Conservation (phyloP, 1,139 yeast genomes). For the Geotrichum fermentans region DNA sequence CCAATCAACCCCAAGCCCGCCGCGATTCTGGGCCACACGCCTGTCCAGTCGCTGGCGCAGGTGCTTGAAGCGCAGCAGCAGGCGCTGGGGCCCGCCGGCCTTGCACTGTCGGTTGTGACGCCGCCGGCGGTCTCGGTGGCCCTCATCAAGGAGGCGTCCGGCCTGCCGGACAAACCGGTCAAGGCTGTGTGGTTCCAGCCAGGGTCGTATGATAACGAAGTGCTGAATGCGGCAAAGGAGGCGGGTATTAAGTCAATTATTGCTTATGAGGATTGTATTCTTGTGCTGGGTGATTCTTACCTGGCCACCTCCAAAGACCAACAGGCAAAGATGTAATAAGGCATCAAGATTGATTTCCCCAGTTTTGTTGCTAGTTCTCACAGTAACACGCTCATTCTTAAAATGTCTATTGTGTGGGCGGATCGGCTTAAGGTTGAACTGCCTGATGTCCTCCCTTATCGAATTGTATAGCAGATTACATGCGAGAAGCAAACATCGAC, state of each 20-base stretch:
- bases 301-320: constrained; percentile 27
- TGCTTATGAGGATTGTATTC: constrained; percentile 61
- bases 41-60: constrained; percentile 37
- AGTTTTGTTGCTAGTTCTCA: too few species aligned
- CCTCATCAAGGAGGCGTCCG: constrained; percentile 45
- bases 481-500: too few species aligned
- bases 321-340: not conserved
- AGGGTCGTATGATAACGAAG: constrained; percentile 60
- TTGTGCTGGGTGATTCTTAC: constrained; percentile 64
- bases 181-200: constrained; percentile 80
- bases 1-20: constrained; percentile 59
- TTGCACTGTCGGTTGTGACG: constrained; percentile 48
- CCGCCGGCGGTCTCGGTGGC: constrained; percentile 59
- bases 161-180: constrained; percentile 36
- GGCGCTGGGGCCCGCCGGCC: constrained; percentile 20
- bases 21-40: constrained; percentile 47
- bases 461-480: too few species aligned
- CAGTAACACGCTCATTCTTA: too few species aligned
- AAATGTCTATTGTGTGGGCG: too few species aligned
- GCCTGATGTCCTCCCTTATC: too few species aligned
- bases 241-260: constrained; percentile 41
- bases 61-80: not conserved
- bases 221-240: constrained; percentile 44
- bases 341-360: too few species aligned
- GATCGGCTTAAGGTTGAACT: too few species aligned